Conservation (phyloP, 768 basidiomycete species). For the Boletellus ananiceps region DNA sequence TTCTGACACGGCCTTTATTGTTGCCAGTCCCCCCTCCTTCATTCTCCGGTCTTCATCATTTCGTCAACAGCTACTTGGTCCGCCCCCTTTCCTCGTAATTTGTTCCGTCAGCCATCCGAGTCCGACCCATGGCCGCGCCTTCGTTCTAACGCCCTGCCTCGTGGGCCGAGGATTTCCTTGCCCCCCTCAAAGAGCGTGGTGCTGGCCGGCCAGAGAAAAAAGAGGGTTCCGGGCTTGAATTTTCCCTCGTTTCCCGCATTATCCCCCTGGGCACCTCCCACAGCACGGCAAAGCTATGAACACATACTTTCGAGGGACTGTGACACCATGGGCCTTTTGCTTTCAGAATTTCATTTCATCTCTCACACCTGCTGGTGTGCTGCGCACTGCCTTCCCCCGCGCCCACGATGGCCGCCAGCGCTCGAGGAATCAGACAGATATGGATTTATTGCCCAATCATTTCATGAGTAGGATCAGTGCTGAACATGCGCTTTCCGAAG, state of each 20-base stretch:
- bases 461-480: conserved; percentile 12
- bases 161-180: conserved; percentile 1
- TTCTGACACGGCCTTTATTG: too few relatives aligned
- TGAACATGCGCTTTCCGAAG: conserved; percentile 14
- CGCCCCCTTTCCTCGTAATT: not conserved
- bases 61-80: not conserved
- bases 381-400: conserved; percentile 8
- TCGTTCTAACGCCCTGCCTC: conserved; percentile 8
- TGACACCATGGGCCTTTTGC: not conserved
- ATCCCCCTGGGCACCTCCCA: conserved; percentile 11
- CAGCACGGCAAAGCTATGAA: conserved; percentile 6
- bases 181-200: conserved; percentile 2
- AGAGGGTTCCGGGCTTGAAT: not conserved
- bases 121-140: not conserved
- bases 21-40: too few relatives aligned
- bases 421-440: conserved; percentile 13
- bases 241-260: not conserved
- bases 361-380: conserved; percentile 20
- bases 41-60: not conserved
- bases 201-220: conserved; percentile 2
- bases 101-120: conserved; percentile 3
- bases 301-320: conserved; percentile 3
- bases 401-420: conserved; percentile 13
- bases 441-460: conserved; percentile 19
- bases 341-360: conserved; percentile 5